Base-by-base conservation (phyloP, 768 basidiomycete genomes). In the Suillus spraguei region DNA sequence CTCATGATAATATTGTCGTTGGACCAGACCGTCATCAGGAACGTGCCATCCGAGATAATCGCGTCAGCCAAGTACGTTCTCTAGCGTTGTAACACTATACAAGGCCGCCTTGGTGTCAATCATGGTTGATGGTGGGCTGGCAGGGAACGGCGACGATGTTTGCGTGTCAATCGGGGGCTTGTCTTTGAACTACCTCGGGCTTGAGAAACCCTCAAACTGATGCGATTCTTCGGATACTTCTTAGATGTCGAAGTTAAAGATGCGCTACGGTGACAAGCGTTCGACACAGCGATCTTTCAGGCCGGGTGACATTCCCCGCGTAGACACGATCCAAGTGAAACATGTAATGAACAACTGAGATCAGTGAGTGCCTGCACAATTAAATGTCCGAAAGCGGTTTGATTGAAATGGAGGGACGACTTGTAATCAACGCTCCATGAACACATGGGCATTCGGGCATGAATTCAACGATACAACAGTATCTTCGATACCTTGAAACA, bases 351-450 rank as follows among this genome's bases (percentile, higher is more conserved):
- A 17, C 14, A 24, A 22, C 14, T 16, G 28, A 14, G 38, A 39
- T 39, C 11, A 56, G 10, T 11, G 11, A 42, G 24, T 28, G 28
- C 16, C 50, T 52, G 16, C 24, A 20, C 8, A 44, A 14, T 11
- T 58, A 24, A 1, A 39, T 20, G 28, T 20, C 38, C 24, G 6
- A 58, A 58, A 58, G 11, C 6, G 38, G 28, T 28, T 24, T 58
- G 56, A 58, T 58, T 39, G 39, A 58, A 58, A 58, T 28, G 24
- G 55, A 17, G 39, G 56, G 38, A 58, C 22, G 24, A 38, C 16
- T 28, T 28, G 17, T 9, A 28, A 20, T 17, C 24, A 32, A 28
- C 9, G 28, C 9, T 39, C 10, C 39, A 11, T 20, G 56, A 42
- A 17, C 55, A 22, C 24, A 56, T 28, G 56, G 20, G 32, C 22